phyloP scores from a whole-genome alignment of 2,329 filamentous ascomycete species.

The Pestalotiopsis sp. region DNA sequence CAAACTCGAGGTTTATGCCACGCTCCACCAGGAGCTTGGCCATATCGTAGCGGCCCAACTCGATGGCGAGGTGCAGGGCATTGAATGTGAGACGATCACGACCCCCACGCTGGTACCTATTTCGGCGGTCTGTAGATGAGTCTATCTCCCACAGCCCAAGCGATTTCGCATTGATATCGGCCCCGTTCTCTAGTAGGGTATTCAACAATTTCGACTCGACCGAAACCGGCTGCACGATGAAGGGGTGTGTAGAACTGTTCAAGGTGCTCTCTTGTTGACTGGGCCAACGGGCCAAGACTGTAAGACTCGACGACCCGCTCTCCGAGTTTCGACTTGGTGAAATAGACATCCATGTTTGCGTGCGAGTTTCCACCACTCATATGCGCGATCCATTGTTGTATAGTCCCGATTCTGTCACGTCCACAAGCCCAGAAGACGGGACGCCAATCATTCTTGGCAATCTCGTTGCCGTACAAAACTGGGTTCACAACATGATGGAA shows the following conservation, averaged over 20 bases:
- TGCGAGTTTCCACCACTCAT: background rate
- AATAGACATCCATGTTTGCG: background rate
- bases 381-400: background rate
- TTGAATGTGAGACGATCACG: background rate
- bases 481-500: background rate
- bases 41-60: background rate
- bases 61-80: constrained; percentile 2
- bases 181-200: constrained; percentile 6
- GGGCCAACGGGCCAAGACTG: background rate
- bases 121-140: background rate
- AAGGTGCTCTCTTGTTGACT: background rate
- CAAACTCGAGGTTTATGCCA: background rate
- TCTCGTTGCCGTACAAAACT: background rate
- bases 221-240: background rate
- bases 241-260: background rate
- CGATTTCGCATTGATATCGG: background rate
- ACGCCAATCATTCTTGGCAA: background rate
- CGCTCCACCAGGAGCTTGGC: background rate
- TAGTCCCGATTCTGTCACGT: background rate
- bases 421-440: constrained; percentile 7
- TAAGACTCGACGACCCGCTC: too few species aligned
- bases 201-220: background rate
- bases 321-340: background rate
- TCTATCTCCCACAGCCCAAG: background rate
- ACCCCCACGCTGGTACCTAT: background rate